A percentile compares a stretch with the other conserved stretches of the same genome.
These are phyloP conservation scores for Scutellaria barbata DNA, from an alignment of 257 asterid genomes.

Conservation along the genomic window DNA sequence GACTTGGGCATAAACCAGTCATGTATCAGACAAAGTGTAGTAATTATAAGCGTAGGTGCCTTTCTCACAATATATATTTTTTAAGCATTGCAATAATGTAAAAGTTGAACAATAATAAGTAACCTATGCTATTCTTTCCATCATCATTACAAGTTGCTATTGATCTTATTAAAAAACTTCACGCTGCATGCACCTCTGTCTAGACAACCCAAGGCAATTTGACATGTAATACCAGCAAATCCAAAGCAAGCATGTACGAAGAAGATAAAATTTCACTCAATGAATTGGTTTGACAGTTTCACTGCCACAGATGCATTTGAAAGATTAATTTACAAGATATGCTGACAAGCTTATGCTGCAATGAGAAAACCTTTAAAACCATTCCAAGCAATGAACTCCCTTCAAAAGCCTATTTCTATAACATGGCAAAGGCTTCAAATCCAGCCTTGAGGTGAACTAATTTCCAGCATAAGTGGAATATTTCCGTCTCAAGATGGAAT, in stretches of 20 bases:
- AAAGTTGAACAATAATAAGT: not conserved
- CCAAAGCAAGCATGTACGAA: not conserved
- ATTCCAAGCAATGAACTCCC: not conserved
- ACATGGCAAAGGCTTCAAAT: conserved; percentile 10
- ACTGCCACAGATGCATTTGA: conserved; percentile 13
- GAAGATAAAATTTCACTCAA: not conserved
- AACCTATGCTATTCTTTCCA: not conserved
- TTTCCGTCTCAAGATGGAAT: not conserved
- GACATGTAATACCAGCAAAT: conserved; percentile 4
- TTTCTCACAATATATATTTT: not conserved
- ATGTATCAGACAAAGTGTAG: conserved; percentile 6
- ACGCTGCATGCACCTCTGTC: conserved; percentile 5
- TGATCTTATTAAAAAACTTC: not conserved
- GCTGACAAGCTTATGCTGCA: conserved; percentile 6
- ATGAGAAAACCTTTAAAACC: not conserved
- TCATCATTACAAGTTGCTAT: not conserved
- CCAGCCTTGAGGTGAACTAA: conserved; percentile 23
- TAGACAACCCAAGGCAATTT: conserved; percentile 20
- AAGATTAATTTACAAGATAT: conserved; percentile 3
- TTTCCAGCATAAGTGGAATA: conserved; percentile 13
- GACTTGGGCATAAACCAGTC: conserved; percentile 16
- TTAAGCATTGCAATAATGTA: not conserved
- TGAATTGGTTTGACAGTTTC: conserved; percentile 4
- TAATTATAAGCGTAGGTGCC: conserved; percentile 10
- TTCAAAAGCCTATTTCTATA: not conserved